These are phyloP conservation scores for Ophiostoma quercus DNA, from an alignment of 2,329 filamentous ascomycete genomes.

Conservation along the genomic window DNA sequence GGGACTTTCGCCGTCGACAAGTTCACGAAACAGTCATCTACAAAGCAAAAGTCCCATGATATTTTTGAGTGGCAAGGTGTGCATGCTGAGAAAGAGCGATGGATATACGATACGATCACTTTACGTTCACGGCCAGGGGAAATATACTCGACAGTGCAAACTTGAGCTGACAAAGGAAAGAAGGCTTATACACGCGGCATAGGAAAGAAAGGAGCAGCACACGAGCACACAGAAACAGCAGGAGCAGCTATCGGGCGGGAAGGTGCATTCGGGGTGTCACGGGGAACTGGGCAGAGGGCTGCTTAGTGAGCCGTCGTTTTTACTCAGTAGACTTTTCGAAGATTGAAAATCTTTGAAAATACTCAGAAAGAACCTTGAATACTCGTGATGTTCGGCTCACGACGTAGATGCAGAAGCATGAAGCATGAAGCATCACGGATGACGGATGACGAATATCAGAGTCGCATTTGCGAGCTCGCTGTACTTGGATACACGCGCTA, in stretches of 20 bases:
- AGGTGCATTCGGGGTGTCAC: not conserved
- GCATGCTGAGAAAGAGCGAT: not conserved
- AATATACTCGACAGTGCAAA: not conserved
- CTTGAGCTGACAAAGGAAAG: not conserved
- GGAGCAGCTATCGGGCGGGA: not conserved
- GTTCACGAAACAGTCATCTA: too few relatives aligned
- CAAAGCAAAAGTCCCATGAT: too few relatives aligned
- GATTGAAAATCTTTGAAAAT: too few relatives aligned
- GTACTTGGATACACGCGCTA: not conserved
- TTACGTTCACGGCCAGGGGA: not conserved
- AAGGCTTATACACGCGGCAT: not conserved
- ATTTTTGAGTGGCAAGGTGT: too few relatives aligned
- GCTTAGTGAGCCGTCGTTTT: too few relatives aligned
- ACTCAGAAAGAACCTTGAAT: too few relatives aligned
- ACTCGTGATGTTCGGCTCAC: too few relatives aligned
- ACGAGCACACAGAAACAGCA: not conserved
- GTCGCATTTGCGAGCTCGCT: not conserved
- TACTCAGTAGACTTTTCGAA: too few relatives aligned
- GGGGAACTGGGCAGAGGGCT: not conserved
- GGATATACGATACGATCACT: not conserved
- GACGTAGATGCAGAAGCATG: not conserved
- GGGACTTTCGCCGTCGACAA: too few relatives aligned
- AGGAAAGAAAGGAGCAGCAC: slow-evolving; percentile 13
- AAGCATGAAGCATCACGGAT: not conserved
- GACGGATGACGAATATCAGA: not conserved